Conservation (phyloP, 2,329 filamentous ascomycete genomes). For the Pyrenochaeta sp. region DNA sequence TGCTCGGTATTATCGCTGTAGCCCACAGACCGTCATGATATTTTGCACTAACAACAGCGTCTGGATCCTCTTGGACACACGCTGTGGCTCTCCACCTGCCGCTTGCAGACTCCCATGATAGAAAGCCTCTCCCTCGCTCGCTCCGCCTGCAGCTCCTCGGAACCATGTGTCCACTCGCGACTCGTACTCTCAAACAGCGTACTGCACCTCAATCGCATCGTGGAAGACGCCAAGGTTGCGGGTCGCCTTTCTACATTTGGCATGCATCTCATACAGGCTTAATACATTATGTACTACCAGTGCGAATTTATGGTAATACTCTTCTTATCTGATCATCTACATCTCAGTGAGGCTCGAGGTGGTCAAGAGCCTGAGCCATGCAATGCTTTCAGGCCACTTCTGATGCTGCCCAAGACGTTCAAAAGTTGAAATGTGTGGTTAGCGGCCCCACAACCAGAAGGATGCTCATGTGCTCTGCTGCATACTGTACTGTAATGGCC, state of each 20-base stretch:
- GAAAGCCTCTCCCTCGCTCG: constrained; percentile 5
- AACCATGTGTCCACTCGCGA: constrained; percentile 1
- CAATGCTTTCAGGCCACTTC: too few relatives aligned
- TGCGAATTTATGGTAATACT: too few relatives aligned
- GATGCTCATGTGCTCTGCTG: constrained; percentile 5
- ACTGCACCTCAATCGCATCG: constrained; percentile 7
- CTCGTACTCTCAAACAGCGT: neutral
- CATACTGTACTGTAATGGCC: constrained; percentile 3
- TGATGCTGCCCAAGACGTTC: constrained; percentile 1
- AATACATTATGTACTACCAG: too few relatives aligned
- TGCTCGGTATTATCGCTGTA: too few relatives aligned
- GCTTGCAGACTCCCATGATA: neutral
- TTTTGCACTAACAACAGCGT: neutral
- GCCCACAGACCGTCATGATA: too few relatives aligned
- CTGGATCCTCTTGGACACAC: constrained; percentile 2
- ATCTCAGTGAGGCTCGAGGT: too few relatives aligned
- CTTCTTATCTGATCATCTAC: too few relatives aligned
- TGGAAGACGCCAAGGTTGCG: constrained; percentile 3
- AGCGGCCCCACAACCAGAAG: constrained; percentile 8
- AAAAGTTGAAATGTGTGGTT: constrained; percentile 9
- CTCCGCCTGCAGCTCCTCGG: neutral
- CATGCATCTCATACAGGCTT: too few relatives aligned
- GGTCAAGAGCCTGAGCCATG: too few relatives aligned
- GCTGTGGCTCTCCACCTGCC: neutral
- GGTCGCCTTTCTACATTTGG: neutral